Evolutionary conservation across 106 monocot species (phyloP).

Genomic region (Platanthera zijinensis): DNA sequence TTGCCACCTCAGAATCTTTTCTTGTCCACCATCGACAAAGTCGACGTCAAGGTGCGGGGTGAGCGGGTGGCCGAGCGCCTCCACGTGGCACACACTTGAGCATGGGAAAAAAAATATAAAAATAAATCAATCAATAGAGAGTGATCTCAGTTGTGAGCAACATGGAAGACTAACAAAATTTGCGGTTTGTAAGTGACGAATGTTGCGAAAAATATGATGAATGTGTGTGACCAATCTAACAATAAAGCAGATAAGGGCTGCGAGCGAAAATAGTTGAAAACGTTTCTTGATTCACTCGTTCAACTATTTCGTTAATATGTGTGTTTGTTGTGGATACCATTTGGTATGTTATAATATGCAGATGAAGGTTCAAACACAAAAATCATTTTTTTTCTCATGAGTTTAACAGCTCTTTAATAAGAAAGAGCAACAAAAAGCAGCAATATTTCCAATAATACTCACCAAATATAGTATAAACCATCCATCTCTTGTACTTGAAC

Average conservation of each 20-base stretch:
- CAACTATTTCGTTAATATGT: no score
- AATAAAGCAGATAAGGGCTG: no score
- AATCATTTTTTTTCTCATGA: no score
- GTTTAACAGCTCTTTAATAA: not conserved
- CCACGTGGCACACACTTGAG: conserved; percentile 30
- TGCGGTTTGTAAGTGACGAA: no score
- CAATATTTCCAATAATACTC: conserved; percentile 5
- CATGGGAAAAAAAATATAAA: not conserved
- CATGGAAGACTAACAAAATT: not conserved
- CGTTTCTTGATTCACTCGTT: not conserved
- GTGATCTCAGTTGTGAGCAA: not conserved
- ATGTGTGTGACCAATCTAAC: no score
- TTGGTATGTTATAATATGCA: no score
- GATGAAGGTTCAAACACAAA: no score
- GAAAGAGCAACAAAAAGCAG: not conserved
- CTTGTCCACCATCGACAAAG: not conserved
- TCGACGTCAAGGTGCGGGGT: not conserved
- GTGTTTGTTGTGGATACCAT: no score
- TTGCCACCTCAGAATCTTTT: not conserved
- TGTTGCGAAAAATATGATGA: no score
- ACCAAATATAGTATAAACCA: conserved; percentile 70
- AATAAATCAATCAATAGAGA: not conserved
- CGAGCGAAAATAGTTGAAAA: no score
- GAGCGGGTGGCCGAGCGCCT: conserved; percentile 18
- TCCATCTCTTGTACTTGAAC: conserved; percentile 68